These are phyloP conservation scores for Neopestalotiopsis rosae DNA, from an alignment of 2,329 filamentous ascomycete species.

Conservation along the genomic window DNA sequence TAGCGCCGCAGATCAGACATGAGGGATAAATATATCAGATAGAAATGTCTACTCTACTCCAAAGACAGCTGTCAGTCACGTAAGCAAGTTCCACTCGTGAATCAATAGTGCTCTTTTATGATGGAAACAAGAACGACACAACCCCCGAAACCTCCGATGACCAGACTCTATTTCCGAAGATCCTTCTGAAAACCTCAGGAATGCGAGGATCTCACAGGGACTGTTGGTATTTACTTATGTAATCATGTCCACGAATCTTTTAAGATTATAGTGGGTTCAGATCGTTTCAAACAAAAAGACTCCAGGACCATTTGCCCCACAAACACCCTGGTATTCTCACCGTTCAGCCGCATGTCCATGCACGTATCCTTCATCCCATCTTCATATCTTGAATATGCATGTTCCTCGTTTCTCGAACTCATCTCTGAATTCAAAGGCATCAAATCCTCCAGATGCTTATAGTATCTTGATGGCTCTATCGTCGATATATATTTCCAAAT, in stretches of 20 bases:
- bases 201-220: background rate
- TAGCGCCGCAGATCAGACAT: too few species aligned
- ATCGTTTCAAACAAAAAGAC: conserved; percentile 1
- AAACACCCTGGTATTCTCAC: background rate
- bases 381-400: background rate
- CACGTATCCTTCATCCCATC: background rate
- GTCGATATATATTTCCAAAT: background rate
- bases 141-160: too few species aligned
- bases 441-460: background rate
- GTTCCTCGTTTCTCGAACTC: background rate
- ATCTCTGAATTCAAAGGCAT: background rate
- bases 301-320: background rate
- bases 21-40: too few species aligned
- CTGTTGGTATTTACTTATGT: background rate
- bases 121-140: too few species aligned
- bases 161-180: background rate
- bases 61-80: too few species aligned
- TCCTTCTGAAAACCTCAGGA: background rate
- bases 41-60: too few species aligned
- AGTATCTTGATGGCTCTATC: too few species aligned
- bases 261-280: conserved; percentile 2
- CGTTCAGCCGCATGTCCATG: background rate
- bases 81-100: too few species aligned
- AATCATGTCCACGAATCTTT: background rate
- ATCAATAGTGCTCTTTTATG: too few species aligned